Base-by-base conservation (phyloP, 2,329 filamentous ascomycete species). In the Cadophora luteo-olivacea region DNA sequence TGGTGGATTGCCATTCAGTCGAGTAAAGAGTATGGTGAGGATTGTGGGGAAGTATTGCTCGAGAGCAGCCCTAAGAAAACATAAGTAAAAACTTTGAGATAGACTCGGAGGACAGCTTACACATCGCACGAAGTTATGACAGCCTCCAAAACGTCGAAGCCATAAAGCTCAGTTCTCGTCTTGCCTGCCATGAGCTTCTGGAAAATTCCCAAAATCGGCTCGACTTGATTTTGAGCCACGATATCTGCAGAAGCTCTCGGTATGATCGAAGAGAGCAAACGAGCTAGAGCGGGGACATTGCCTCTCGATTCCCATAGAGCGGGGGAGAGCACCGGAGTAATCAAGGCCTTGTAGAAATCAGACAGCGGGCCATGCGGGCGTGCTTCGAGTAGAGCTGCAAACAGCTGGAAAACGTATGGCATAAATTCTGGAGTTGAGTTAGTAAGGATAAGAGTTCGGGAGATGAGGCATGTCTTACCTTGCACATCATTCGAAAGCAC, bases 371-470 rank as follows among this genome's bases (percentile, higher is more conserved):
- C 91, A 0, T 90, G 86, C 0, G 93, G 92, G 75, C 96, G 95
- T 8, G 91, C 89, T 80, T 98, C 95, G 3, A 99, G 86, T 16
- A 99, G 87, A 64, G 95, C 92, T 2, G 95, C 93, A 72, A 98
- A 92, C 45, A 99, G 87, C 79, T 99, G 96, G 85, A 99, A 97
- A 65, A 98, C 90, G 75, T 98, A 99, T 5, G 95, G 96, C 77
- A 93, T 91, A 78, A 99, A 99, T 81, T 99, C 96, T 91, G 72
- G 12, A 41, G 51, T 19, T 25, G 32, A 41, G 77, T 82, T 77
- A 83, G 79, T 70, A 64, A 29, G n/a, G 36, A 33, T 25, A 11
- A 36, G 12, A 41, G 11, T 29, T 61, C 64, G 12, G n/a, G 33
- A 51, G 22, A 5, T 41, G 48, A 9, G 32, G 12, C 11, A 22